Conservation (phyloP, 2,329 filamentous ascomycete genomes). For the Colletotrichum sp. region DNA sequence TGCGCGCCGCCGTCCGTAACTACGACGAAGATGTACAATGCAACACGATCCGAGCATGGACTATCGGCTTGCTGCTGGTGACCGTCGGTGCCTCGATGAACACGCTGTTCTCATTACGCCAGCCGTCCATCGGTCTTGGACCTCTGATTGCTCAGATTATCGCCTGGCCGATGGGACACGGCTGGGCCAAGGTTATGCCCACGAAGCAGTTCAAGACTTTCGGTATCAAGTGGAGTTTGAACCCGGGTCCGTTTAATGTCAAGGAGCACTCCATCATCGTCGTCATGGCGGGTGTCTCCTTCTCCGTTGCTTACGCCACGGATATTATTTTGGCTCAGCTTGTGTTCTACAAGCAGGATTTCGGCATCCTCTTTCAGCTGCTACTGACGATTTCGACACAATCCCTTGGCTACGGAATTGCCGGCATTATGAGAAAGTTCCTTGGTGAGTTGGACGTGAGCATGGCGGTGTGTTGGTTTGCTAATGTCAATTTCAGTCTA, state of each 20-base stretch:
- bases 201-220: slow-evolving; percentile 53
- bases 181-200: slow-evolving; percentile 64
- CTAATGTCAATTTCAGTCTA: slow-evolving; percentile 47
- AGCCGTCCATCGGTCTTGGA: slow-evolving; percentile 65
- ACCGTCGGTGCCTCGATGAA: slow-evolving; percentile 65
- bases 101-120: slow-evolving; percentile 67
- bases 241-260: slow-evolving; percentile 72
- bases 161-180: slow-evolving; percentile 67
- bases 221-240: slow-evolving; percentile 62
- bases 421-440: slow-evolving; percentile 70
- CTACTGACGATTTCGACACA: slow-evolving; percentile 72
- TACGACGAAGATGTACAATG: slow-evolving; percentile 70
- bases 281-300: slow-evolving; percentile 75
- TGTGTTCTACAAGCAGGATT: slow-evolving; percentile 74
- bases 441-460: slow-evolving; percentile 48
- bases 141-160: slow-evolving; percentile 68
- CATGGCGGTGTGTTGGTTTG: neutral
- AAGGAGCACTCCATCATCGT: slow-evolving; percentile 74
- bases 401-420: slow-evolving; percentile 72
- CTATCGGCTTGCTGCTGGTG: slow-evolving; percentile 63
- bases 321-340: slow-evolving; percentile 76
- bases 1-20: slow-evolving; percentile 67
- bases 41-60: slow-evolving; percentile 71
- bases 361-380: slow-evolving; percentile 70
- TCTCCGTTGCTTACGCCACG: slow-evolving; percentile 73